phyloP scores from a whole-genome alignment of 306 rosid genomes.

The Begonia peltatifolia region DNA sequence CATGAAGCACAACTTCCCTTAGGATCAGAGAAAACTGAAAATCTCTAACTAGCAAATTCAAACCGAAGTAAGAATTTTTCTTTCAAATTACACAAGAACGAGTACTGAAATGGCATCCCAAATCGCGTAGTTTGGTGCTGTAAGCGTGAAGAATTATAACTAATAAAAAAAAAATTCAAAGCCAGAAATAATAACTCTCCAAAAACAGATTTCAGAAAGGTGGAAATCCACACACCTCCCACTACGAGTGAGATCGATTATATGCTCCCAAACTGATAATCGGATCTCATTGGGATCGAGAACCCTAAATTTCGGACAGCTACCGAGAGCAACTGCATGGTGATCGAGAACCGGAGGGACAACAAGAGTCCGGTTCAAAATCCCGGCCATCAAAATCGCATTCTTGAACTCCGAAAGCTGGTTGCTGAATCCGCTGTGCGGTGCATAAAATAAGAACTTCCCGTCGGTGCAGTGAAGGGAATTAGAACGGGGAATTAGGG shows the following conservation, averaged over 20 bases:
- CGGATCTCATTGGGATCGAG: slow-evolving; percentile 35
- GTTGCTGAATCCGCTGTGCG: slow-evolving; percentile 88
- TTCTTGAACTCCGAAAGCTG: slow-evolving; percentile 75
- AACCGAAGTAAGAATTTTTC: no score
- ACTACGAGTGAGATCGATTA: slow-evolving; percentile 33
- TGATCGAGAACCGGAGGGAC: slow-evolving; percentile 79
- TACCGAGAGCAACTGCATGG: slow-evolving; percentile 73
- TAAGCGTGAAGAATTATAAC: no score
- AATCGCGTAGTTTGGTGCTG: no score
- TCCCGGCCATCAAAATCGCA: slow-evolving; percentile 45
- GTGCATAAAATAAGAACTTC: slow-evolving; percentile 66
- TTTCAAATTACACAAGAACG: no score
- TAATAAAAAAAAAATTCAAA: no score
- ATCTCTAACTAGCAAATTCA: no score
- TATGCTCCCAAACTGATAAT: slow-evolving; percentile 64
- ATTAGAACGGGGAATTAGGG: slow-evolving; percentile 6
- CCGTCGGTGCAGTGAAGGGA: slow-evolving; percentile 32
- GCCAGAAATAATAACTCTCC: no score
- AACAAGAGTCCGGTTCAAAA: slow-evolving; percentile 69
- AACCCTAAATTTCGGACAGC: slow-evolving; percentile 82
- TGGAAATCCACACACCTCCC: slow-evolving; percentile 33
- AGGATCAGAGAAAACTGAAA: no score
- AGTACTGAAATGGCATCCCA: no score
- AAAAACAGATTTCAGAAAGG: background rate
- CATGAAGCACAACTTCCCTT: no score